A percentile compares a stretch with the other conserved stretches of the same genome.
These are phyloP conservation scores for Talaromyces pinophilus DNA, from an alignment of 2,329 filamentous ascomycete species.

Conservation along the genomic window DNA sequence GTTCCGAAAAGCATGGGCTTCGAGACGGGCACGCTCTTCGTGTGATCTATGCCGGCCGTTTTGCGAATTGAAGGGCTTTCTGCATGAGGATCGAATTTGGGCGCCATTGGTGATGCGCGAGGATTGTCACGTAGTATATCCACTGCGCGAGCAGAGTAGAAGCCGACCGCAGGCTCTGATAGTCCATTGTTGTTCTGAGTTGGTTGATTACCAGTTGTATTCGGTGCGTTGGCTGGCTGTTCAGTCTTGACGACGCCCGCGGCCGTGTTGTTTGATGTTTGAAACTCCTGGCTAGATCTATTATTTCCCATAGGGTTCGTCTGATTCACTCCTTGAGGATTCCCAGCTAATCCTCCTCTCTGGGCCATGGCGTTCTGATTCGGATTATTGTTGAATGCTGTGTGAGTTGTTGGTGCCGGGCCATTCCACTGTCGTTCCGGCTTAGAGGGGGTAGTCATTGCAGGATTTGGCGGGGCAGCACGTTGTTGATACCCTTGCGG, in stretches of 20 bases:
- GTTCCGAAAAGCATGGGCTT: conserved; percentile 43
- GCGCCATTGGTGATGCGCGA: conserved; percentile 47
- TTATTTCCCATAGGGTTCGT: conserved; percentile 12
- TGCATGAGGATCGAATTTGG: conserved; percentile 70
- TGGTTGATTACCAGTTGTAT: conserved; percentile 28
- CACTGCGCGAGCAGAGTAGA: conserved; percentile 70
- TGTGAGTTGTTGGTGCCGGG: conserved; percentile 27
- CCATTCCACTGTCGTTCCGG: conserved; percentile 35
- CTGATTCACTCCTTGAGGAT: conserved; percentile 10
- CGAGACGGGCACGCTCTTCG: conserved; percentile 70
- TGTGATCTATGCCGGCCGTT: conserved; percentile 84
- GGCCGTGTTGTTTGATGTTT: conserved; percentile 8
- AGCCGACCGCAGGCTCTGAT: conserved; percentile 55
- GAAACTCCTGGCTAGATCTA: conserved; percentile 21
- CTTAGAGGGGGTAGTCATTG: conserved; percentile 43
- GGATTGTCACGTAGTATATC: conserved; percentile 57
- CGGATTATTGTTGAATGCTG: conserved; percentile 22
- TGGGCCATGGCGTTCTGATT: conserved; percentile 2
- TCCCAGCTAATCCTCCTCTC: conserved; percentile 2
- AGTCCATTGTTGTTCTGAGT: background rate
- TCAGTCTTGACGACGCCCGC: conserved; percentile 18
- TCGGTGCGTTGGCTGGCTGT: conserved; percentile 14
- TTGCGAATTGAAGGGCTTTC: conserved; percentile 85
- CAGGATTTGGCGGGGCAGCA: conserved; percentile 29
- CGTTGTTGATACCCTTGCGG: conserved; percentile 27